A percentile compares a stretch with the other conserved stretches of the same genome.
Evolutionary conservation across 495 filamentous ascomycete species (phyloP).

Genomic region (Podospora australis): DNA sequence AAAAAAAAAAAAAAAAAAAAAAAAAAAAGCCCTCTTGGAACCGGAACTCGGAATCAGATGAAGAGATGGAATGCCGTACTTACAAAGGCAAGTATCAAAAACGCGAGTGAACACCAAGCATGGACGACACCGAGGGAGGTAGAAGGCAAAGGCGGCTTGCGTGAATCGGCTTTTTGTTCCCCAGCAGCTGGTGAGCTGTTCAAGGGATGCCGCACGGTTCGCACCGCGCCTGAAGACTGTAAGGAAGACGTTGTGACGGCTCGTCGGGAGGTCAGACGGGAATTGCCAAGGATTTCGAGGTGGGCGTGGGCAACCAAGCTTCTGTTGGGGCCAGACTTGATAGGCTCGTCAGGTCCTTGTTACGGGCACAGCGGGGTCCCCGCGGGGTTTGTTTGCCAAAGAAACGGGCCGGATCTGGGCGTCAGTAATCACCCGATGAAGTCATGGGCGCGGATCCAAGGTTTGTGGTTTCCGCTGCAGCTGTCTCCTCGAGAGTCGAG

Average conservation of each 20-base stretch:
- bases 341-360: constrained; percentile 10
- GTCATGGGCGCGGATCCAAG: constrained; percentile 11
- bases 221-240: constrained; percentile 15
- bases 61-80: constrained; percentile 18
- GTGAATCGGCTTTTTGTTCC: constrained; percentile 5
- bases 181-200: constrained; percentile 12
- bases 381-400: constrained; percentile 12
- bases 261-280: too few species aligned
- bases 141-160: not conserved
- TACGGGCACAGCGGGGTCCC: constrained; percentile 8
- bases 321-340: constrained; percentile 6
- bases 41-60: not conserved
- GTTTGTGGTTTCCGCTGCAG: constrained; percentile 11
- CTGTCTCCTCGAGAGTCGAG: not conserved
- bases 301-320: not conserved
- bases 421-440: constrained; percentile 15
- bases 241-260: constrained; percentile 25
- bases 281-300: not conserved
- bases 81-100: constrained; percentile 42
- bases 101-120: constrained; percentile 33
- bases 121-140: constrained; percentile 24
- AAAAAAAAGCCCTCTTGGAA: not conserved
- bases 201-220: constrained; percentile 8
- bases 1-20: not conserved
- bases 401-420: constrained; percentile 28